phyloP scores from a whole-genome alignment of 2,329 filamentous ascomycete genomes.

The Fusarium illudens region DNA sequence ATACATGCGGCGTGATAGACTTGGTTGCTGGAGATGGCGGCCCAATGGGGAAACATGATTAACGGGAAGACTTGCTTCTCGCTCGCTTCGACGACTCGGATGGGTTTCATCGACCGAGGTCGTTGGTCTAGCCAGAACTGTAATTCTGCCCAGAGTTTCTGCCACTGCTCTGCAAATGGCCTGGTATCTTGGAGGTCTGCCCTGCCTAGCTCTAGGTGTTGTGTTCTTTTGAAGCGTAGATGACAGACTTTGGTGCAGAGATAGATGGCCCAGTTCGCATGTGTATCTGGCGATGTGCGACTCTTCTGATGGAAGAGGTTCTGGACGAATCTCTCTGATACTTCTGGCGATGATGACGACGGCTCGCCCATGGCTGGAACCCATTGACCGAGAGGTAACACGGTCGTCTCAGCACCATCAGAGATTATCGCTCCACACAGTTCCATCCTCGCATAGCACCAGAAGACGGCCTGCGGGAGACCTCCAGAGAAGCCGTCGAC shows the following conservation, averaged over 20 bases:
- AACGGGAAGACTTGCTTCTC: constrained; percentile 52
- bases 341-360: constrained; percentile 15
- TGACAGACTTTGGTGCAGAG: constrained; percentile 60
- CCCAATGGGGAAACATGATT: constrained; percentile 58
- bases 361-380: constrained; percentile 43
- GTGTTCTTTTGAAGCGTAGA: constrained; percentile 47
- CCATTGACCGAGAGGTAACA: constrained; percentile 61
- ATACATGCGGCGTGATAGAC: constrained; percentile 61
- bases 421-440: constrained; percentile 63
- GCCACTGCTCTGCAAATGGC: constrained; percentile 53
- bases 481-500: constrained; percentile 56
- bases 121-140: constrained; percentile 56
- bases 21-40: constrained; percentile 62
- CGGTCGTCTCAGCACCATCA: constrained; percentile 56
- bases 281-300: constrained; percentile 53
- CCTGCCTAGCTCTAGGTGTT: constrained; percentile 51
- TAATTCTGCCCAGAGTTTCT: constrained; percentile 55
- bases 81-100: constrained; percentile 36
- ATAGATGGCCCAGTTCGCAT: constrained; percentile 64
- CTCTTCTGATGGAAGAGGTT: constrained; percentile 43
- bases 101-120: constrained; percentile 50
- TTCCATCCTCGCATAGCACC: constrained; percentile 68
- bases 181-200: constrained; percentile 50
- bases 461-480: constrained; percentile 63
- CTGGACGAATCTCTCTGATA: constrained; percentile 40